Conservation (phyloP, 1,284 basidiomycete genomes). For the Xerocomus cyaneibrunnescens region DNA sequence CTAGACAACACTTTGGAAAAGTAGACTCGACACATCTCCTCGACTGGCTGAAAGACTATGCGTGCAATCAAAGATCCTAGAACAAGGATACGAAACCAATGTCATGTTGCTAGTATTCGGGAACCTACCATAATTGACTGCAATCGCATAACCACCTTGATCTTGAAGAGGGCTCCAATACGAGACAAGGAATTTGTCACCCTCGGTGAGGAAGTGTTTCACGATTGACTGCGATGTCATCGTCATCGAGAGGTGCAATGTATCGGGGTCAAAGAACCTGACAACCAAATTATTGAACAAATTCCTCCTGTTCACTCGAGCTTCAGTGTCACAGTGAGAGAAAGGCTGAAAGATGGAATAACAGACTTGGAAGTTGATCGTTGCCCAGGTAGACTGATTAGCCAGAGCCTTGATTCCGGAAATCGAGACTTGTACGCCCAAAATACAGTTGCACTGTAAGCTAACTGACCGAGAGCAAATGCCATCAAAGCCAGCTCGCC, state of each 20-base stretch:
- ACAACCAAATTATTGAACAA: conserved; percentile 13
- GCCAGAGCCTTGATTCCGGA: conserved; percentile 26
- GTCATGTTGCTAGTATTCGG: conserved; percentile 7
- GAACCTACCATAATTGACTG: conserved; percentile 85
- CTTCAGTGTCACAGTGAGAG: not conserved
- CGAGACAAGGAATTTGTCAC: conserved; percentile 89
- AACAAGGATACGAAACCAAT: conserved; percentile 1
- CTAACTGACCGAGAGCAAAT: conserved; percentile 79
- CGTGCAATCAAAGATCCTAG: conserved; percentile 88
- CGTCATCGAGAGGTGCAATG: conserved; percentile 64
- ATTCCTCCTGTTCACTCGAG: conserved; percentile 3
- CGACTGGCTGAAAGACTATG: conserved; percentile 90
- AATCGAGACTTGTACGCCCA: conserved; percentile 37
- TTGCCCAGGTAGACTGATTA: conserved; percentile 19
- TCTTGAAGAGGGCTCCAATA: conserved; percentile 79
- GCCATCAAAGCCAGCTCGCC: conserved; percentile 65
- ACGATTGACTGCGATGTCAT: conserved; percentile 87
- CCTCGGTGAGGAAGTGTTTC: conserved; percentile 95
- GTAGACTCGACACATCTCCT: conserved; percentile 85
- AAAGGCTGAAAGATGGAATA: not conserved
- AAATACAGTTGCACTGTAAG: conserved; percentile 57
- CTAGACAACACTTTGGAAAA: conserved; percentile 70
- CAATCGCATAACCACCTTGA: conserved; percentile 93
- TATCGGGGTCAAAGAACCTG: conserved; percentile 48
- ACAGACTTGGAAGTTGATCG: conserved; percentile 19